Evolutionary conservation across 2,329 filamentous ascomycete species (phyloP), one percentile per base, ranked within the genome.

Genomic region (Neofusicoccum parvum): DNA sequence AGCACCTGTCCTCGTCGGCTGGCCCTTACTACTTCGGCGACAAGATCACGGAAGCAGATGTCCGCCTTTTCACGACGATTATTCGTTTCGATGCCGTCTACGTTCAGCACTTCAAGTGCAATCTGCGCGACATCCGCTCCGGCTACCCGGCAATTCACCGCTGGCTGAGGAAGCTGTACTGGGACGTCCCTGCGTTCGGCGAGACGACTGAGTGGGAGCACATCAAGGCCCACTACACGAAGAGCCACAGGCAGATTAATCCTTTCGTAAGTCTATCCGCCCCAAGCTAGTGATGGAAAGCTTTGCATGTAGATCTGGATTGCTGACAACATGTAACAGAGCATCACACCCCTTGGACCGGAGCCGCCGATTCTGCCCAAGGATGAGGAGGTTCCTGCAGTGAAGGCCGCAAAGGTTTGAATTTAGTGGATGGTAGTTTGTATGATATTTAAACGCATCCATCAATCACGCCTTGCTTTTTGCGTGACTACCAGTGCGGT

Each of bases 161-260:
- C 67, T 97, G 94, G 93, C 78, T 97, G 80, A 85, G 91, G 64
- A 85, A 89, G 73, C 80, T 96, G 71, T 97, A 97, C 81, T 97
- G 93, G 93, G 89, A 90, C 15, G 77, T 88, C 27, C 83, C 88
- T 0, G 92, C 92, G 2, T 97, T 96, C 80, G 82, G 82, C 68
- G 87, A 91, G 60, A 95, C 93, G 67, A 96, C 94, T 23, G 87
- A 97, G 78, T 97, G 96, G 76, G 87, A 96, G 77, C 95, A 99
- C 80, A 98, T 98, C 82, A 97, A 96, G 86, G 90, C 85, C 50
- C 87, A 90, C 72, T 90, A 90, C 74, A 89, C 87, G 2, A 87
- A 87, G 80, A 87, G 85, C 69, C 87, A 89, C 76, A 80, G 76
- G 69, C 87, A 89, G 78, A 89, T 90, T 70, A 90, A 90, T 74